Evolutionary conservation across 192 early-diverging fungal species (phyloP), one percentile per base, ranked within the genome.

Genomic region (Backusella morwellensis): DNA sequence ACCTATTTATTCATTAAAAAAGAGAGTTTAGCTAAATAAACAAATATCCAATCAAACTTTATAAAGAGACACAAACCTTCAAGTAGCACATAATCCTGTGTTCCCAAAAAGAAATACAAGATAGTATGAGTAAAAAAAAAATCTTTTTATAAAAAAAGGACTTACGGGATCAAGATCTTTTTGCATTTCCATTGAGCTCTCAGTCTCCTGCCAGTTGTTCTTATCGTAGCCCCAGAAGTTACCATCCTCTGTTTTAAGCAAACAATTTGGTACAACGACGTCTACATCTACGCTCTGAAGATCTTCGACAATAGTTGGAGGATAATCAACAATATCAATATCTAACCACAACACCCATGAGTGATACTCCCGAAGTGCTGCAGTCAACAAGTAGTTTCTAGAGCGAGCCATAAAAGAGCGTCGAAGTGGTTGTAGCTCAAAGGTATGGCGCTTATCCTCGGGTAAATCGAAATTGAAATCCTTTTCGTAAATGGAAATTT

Each of bases 321-420:
- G 85, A 35, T 87, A 90, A 54, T 84, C 84, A 11, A 87, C 86
- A 0, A 90, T 84, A 70, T 90, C 89, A 14, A 87, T 88, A 67
- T 90, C 89, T 1, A 90, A 81, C 89, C 89, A 90, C 34, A 90
- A 78, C 15, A 90, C 89, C 88, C 88, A 90, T 35, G 69, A 54
- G 54, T 89, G 86, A 63, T 90, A 86, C 68, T 82, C 77, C 21
- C 75, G 70, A 0, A 90, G 75, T 11, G 88, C 86, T 17, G 85
- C 76, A 14, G 85, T 88, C 77, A 87, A 84, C 66, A 90, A 74
- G 44, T 87, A 86, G 69, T 90, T 90, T 76, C 89, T 85, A 11
- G 87, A 86, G 11, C 82, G 80, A 38, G 89, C 89, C 86, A 90
- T 88, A 75, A 86, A 85, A 21, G 74, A 85, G 15, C 88, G 81